Evolutionary conservation across 169 alveolate genomes (phyloP), one percentile per base, ranked within the genome.

Genomic region (Plasmodium fragile): DNA sequence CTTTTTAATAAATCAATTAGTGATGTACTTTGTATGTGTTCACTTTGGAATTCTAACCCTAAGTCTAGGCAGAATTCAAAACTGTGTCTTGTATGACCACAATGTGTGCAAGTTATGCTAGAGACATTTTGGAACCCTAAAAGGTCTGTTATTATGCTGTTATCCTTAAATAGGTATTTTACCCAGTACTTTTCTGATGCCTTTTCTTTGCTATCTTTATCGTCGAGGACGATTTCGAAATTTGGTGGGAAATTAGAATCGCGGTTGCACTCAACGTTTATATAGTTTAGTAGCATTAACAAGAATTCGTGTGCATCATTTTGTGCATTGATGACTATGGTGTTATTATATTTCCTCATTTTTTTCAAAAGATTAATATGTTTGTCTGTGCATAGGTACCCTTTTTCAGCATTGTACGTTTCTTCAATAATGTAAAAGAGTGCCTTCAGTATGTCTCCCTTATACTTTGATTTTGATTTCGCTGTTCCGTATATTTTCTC

Each of bases 251-350:
- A 34, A 39, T 89, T 79, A 78, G 43, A 36, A 89, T 59, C 45
- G 41, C 94, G 81, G 70, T 78, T 89, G 70, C 94, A 89, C 32
- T 89, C 94, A 6, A 89, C 89, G 43, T 89, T 89, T n/a, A 89
- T 78, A 78, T 72, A 89, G 72, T 89, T 45, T 3, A 89, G 55
- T 78, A 89, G 32, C 75, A 89, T 25, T 16, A 89, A 65, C 72
- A 89, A 59, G 13, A 89, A 89, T 65, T 89, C 94, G 45, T 89
- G 94, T 34, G 94, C 94, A 78, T 89, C 94, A 89, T 89, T 89
- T 53, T 89, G 94, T 30, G 94, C 79, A 43, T 78, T 78, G 45
- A 89, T 78, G n/a, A 78, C 81, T 65, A 89, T 55, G 49, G 25
- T 78, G 36, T 5, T 25, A 89, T 89, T 89, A 89, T 89, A 89